A percentile compares a stretch with the other conserved stretches of the same genome.
Evolutionary conservation across 805 yeast species (phyloP).

Genomic region (Kluyveromyces dobzhanskii): DNA sequence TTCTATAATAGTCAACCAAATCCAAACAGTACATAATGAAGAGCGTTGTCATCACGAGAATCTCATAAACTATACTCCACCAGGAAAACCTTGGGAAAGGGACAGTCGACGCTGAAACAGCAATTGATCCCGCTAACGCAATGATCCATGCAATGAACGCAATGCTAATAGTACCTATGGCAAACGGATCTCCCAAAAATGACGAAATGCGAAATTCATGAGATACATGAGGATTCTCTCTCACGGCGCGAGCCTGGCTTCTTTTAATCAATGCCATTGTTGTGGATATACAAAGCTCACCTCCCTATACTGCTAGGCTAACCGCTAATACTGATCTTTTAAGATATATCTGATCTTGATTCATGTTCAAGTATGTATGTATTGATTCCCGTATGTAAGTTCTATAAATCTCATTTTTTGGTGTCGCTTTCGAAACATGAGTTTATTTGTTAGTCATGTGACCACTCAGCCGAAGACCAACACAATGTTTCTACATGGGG

Average conservation of each 20-base stretch:
- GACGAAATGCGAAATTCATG: slow-evolving; percentile 36
- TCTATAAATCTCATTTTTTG: too few relatives aligned
- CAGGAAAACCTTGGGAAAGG: slow-evolving; percentile 78
- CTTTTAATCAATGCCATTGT: slow-evolving; percentile 16
- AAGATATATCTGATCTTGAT: too few relatives aligned
- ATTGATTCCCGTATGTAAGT: too few relatives aligned
- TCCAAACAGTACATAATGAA: slow-evolving; percentile 50
- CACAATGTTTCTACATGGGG: too few relatives aligned
- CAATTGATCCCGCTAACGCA: slow-evolving; percentile 79
- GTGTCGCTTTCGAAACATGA: too few relatives aligned
- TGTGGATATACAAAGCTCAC: too few relatives aligned
- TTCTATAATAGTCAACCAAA: slow-evolving; percentile 60
- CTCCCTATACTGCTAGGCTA: too few relatives aligned
- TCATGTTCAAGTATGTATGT: too few relatives aligned
- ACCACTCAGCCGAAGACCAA: too few relatives aligned
- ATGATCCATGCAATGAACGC: slow-evolving; percentile 78
- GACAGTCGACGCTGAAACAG: slow-evolving; percentile 35
- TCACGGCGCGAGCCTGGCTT: slow-evolving; percentile 18
- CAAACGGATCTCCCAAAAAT: slow-evolving; percentile 77
- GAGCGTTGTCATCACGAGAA: slow-evolving; percentile 46
- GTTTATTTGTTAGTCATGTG: too few relatives aligned
- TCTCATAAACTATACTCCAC: slow-evolving; percentile 91
- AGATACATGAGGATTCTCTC: slow-evolving; percentile 19
- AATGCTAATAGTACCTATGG: slow-evolving; percentile 69
- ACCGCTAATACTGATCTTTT: too few relatives aligned